Base-by-base conservation (phyloP, 2,329 filamentous ascomycete species). In the Apiospora saccharicola region DNA sequence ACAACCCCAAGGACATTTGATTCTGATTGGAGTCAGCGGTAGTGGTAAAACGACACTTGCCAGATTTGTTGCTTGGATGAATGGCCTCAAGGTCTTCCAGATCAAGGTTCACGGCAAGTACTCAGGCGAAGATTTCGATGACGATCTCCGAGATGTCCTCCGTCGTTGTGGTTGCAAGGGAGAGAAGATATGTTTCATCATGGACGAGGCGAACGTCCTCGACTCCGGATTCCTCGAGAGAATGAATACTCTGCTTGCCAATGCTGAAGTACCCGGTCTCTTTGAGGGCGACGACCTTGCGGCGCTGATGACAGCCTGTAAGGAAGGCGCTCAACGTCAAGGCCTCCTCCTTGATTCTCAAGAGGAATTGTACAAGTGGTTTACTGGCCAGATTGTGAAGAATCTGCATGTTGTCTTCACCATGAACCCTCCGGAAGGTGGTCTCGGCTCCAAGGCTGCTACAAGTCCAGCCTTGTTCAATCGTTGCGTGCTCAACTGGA, bases 291-390 rank as follows among this genome's bases (percentile, higher is more conserved):
- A 99, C 78, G 96, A 99, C 77, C 96, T 97, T 78, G 95, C 96
- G 22, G 94, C 96, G n/a, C 86, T 99, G 75, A 98, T 99, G 96
- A 99, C 97, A 37, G 95, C 95, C 71, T 99, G 97, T 86, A 98
- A 98, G 82, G 96, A 99, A 85, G 97, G 96, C 73, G 96, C 96
- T 26, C 96, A 99, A 82, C 92, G 95, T 74, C 96, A 99, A 85
- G 96, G 96, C 68, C 88, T 98, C 72, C 91, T 98, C 73, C 90
- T 99, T 0, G 96, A 99, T 84, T 98, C 96, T 0, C 95, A 98
- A 77, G 97, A 99, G 85, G 96, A 99, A 83, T 87, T 99, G n/a
- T 99, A 99, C 88, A 98, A 98, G 85, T 99, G 96, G 96, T 99
- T 99, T 85, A 99, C 97, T 0, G 94, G 97, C 78, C 96, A 99